Evolutionary conservation across 108 stramenopile species (phyloP).

Genomic region (Discostella stelligeroides): DNA sequence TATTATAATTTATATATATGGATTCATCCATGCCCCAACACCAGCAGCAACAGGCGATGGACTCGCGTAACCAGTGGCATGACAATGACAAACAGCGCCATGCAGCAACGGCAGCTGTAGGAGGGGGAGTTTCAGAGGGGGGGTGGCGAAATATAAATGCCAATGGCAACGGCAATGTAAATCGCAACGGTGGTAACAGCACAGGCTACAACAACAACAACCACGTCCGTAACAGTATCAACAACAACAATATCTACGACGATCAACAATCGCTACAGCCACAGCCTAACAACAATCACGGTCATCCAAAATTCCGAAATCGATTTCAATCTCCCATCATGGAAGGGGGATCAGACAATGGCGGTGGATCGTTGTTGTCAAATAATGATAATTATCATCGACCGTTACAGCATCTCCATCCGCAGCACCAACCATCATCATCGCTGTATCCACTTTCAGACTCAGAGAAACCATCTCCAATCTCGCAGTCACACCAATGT

Average conservation of each 20-base stretch:
- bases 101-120: not conserved
- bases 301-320: too few relatives aligned
- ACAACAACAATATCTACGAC: not conserved
- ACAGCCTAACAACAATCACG: too few relatives aligned
- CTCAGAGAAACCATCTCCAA: too few relatives aligned
- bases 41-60: conserved; percentile 8
- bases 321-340: too few relatives aligned
- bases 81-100: too few relatives aligned
- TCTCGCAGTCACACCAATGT: too few relatives aligned
- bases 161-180: not conserved
- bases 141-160: not conserved
- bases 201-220: not conserved
- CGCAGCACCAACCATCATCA: too few relatives aligned
- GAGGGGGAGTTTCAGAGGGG: not conserved
- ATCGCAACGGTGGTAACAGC: not conserved
- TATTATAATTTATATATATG: not conserved
- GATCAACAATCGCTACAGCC: not conserved
- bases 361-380: too few relatives aligned
- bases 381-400: too few relatives aligned
- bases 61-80: not conserved
- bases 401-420: too few relatives aligned
- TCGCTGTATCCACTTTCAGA: too few relatives aligned
- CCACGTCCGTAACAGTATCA: not conserved
- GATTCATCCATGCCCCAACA: not conserved
- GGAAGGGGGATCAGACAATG: too few relatives aligned